Evolutionary conservation across 371 early-diverging fungal genomes (phyloP).

Genomic region (Rhizomucor pusillus): DNA sequence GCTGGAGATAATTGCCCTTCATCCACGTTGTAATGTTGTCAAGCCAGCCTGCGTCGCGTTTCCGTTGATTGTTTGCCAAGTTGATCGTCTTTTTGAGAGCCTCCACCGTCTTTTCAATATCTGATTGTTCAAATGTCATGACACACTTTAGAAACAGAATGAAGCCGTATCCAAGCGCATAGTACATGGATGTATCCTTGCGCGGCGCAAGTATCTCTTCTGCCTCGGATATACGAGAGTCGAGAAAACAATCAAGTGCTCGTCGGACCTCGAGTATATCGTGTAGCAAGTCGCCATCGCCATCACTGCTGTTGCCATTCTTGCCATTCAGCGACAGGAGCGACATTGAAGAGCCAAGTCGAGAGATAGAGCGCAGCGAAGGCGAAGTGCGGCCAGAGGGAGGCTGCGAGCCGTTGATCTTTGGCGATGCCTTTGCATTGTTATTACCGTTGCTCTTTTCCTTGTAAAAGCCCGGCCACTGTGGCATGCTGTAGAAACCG

Average conservation of each 20-base stretch:
- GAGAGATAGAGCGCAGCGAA: conserved; percentile 18
- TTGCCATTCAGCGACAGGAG: background rate
- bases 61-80: conserved; percentile 49
- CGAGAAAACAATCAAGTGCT: conserved; percentile 64
- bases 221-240: conserved; percentile 63
- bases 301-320: background rate
- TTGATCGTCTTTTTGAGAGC: conserved; percentile 57
- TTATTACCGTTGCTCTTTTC: conserved; percentile 3
- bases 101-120: conserved; percentile 60
- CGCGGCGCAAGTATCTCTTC: conserved; percentile 51
- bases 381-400: conserved; percentile 8
- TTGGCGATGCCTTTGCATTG: conserved; percentile 1
- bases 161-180: conserved; percentile 66
- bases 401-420: conserved; percentile 1
- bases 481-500: conserved; percentile 2
- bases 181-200: conserved; percentile 56
- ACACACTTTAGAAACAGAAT: conserved; percentile 62
- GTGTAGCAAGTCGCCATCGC: conserved; percentile 8
- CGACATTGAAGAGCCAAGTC: conserved; percentile 12
- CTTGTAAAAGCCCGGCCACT: conserved; percentile 13
- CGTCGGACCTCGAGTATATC: conserved; percentile 37
- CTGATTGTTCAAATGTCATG: conserved; percentile 72
- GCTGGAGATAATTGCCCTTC: conserved; percentile 34
- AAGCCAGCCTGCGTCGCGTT: conserved; percentile 35
- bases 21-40: conserved; percentile 36